Evolutionary conservation across 23 red algal genomes (phyloP).

Genomic region (Pyropia yezoensis): DNA sequence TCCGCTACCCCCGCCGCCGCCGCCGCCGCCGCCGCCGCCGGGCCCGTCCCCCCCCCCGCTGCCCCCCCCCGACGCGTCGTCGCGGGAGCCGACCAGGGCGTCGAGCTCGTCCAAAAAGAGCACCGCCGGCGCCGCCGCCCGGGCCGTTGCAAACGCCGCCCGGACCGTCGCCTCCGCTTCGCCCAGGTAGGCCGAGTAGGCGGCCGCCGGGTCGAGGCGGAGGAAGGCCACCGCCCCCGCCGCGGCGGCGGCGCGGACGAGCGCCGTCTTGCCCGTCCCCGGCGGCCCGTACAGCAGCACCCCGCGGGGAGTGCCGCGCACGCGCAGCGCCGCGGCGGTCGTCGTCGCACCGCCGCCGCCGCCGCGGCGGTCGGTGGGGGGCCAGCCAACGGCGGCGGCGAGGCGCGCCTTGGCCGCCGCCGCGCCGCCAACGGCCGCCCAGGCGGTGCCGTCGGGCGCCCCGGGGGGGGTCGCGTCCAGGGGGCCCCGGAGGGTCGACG

Average conservation of each 20-base stretch:
- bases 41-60: not conserved
- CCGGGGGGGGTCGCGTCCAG: too few species aligned
- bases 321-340: slow-evolving; percentile 27
- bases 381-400: slow-evolving; percentile 69
- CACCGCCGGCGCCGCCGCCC: slow-evolving; percentile 50
- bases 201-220: slow-evolving; percentile 43
- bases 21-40: too few species aligned
- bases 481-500: too few species aligned
- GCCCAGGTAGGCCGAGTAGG: slow-evolving; percentile 71
- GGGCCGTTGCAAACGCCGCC: slow-evolving; percentile 55
- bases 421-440: slow-evolving; percentile 53
- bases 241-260: slow-evolving; percentile 59
- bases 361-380: slow-evolving; percentile 10
- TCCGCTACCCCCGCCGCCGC: not conserved
- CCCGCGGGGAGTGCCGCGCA: slow-evolving; percentile 53
- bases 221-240: slow-evolving; percentile 35
- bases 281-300: slow-evolving; percentile 85
- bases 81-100: slow-evolving; percentile 45
- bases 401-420: slow-evolving; percentile 42
- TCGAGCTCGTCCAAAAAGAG: slow-evolving; percentile 98
- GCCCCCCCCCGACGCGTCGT: not conserved
- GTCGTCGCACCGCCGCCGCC: slow-evolving; percentile 11
- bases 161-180: slow-evolving; percentile 72
- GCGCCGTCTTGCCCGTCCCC: slow-evolving; percentile 76
- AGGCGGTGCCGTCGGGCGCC: not conserved